phyloP scores from a whole-genome alignment of 1,139 yeast species.

The Scheffersomyces cryptocercus region DNA sequence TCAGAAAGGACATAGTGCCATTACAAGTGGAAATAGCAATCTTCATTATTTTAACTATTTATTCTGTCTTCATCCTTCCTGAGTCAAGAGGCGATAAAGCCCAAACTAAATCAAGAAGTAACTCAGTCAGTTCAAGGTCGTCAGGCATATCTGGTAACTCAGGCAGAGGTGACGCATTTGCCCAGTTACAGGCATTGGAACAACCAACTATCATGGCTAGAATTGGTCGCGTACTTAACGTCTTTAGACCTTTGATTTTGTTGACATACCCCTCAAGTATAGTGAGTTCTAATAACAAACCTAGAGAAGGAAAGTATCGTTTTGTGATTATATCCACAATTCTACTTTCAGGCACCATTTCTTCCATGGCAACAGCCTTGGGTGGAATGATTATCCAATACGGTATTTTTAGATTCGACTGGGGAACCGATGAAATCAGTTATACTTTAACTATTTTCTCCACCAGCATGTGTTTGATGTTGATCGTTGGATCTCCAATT shows the following conservation, averaged over 20 bases:
- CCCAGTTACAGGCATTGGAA: slow-evolving; percentile 1
- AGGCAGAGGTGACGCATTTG: background rate
- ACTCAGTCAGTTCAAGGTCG: background rate
- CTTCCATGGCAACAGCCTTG: background rate
- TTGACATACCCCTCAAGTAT: slow-evolving; percentile 1
- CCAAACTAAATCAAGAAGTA: background rate
- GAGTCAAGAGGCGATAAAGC: slow-evolving; percentile 2
- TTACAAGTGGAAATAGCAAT: background rate
- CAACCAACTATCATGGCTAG: background rate
- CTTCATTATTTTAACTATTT: background rate
- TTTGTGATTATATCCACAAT: background rate
- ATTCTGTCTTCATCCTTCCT: background rate
- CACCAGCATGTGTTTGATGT: background rate
- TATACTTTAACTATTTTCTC: slow-evolving; percentile 1
- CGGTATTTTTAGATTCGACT: slow-evolving; percentile 1
- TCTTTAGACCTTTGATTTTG: slow-evolving; percentile 1
- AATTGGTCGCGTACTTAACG: background rate
- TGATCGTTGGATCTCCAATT: slow-evolving; percentile 8
- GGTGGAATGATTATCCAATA: slow-evolving; percentile 1
- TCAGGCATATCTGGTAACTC: background rate
- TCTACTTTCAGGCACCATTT: background rate
- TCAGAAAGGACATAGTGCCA: background rate
- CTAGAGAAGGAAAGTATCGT: background rate
- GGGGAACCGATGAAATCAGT: slow-evolving; percentile 1
- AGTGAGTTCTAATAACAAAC: background rate